A percentile compares a stretch with the other conserved stretches of the same genome.
These are phyloP conservation scores for Hypoxylon perforatum DNA, from an alignment of 495 filamentous ascomycete species.

Conservation along the genomic window DNA sequence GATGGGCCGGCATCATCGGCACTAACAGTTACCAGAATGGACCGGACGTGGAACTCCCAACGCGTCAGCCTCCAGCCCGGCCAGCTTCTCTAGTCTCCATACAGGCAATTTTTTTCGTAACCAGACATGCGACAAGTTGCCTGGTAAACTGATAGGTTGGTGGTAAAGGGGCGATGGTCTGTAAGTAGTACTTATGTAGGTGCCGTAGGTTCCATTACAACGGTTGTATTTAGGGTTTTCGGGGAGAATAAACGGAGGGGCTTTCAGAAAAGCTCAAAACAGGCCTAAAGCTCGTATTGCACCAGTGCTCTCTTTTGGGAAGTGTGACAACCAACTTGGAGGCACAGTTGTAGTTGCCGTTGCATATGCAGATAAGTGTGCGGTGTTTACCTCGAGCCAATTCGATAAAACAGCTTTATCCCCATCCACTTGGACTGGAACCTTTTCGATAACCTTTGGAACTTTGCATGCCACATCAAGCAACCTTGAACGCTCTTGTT, in stretches of 20 bases:
- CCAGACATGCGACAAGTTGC: slow-evolving; percentile 3
- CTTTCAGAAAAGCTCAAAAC: too few species aligned
- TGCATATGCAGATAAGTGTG: neutral
- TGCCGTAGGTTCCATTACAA: neutral
- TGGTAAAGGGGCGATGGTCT: too few species aligned
- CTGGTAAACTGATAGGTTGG: too few species aligned
- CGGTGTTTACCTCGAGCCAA: neutral
- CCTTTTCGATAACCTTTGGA: neutral
- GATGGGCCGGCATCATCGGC: slow-evolving; percentile 25
- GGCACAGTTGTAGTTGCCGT: too few species aligned
- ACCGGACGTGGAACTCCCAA: slow-evolving; percentile 37
- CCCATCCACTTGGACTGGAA: neutral
- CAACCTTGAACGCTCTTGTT: neutral
- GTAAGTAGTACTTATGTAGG: neutral
- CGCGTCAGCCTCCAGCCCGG: slow-evolving; percentile 39
- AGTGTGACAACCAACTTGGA: slow-evolving; percentile 11
- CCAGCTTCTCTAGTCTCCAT: slow-evolving; percentile 5
- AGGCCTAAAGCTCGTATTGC: slow-evolving; percentile 9
- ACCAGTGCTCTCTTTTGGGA: slow-evolving; percentile 8
- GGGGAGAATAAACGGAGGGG: neutral
- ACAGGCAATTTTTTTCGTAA: slow-evolving; percentile 2
- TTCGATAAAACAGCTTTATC: neutral
- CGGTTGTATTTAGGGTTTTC: slow-evolving; percentile 1
- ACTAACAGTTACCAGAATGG: slow-evolving; percentile 18
- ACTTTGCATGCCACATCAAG: neutral